phyloP scores from a whole-genome alignment of 2,329 filamentous ascomycete genomes.

The Stromatinia cepivora region DNA sequence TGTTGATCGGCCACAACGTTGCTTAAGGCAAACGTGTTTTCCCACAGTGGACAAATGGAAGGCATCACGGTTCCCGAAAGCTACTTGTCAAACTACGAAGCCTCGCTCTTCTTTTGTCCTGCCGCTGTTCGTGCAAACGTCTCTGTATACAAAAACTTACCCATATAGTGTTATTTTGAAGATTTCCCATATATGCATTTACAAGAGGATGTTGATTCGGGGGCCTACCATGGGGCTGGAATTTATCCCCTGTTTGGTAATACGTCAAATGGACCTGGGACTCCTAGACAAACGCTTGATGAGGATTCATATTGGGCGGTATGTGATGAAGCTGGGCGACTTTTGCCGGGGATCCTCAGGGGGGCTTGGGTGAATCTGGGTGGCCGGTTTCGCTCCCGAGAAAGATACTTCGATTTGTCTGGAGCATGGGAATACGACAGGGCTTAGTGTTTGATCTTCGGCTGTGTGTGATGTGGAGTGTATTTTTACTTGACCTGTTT shows the following conservation, averaged over 20 bases:
- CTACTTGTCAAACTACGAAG: constrained; percentile 21
- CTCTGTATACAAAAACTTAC: constrained; percentile 30
- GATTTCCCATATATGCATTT: constrained; percentile 38
- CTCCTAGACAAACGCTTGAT: constrained; percentile 26
- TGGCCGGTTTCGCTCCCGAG: constrained; percentile 29
- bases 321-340: constrained; percentile 41
- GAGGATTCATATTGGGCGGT: constrained; percentile 36
- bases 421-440: constrained; percentile 31
- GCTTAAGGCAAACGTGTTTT: not conserved
- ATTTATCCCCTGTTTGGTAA: constrained; percentile 26
- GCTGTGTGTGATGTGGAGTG: constrained; percentile 25
- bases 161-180: constrained; percentile 41
- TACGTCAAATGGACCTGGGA: constrained; percentile 17
- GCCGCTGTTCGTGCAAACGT: constrained; percentile 29
- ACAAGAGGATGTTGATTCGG: constrained; percentile 31
- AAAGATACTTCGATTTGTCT: constrained; percentile 29
- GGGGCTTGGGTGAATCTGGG: constrained; percentile 31
- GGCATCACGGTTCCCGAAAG: not conserved
- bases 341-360: constrained; percentile 40
- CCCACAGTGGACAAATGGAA: not conserved
- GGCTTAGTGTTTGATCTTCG: constrained; percentile 26
- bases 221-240: constrained; percentile 40
- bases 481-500: not conserved
- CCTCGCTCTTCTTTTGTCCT: constrained; percentile 37
- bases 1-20: too few relatives aligned